phyloP scores from a whole-genome alignment of 2,329 filamentous ascomycete genomes.

The Coniochaeta prunicola region DNA sequence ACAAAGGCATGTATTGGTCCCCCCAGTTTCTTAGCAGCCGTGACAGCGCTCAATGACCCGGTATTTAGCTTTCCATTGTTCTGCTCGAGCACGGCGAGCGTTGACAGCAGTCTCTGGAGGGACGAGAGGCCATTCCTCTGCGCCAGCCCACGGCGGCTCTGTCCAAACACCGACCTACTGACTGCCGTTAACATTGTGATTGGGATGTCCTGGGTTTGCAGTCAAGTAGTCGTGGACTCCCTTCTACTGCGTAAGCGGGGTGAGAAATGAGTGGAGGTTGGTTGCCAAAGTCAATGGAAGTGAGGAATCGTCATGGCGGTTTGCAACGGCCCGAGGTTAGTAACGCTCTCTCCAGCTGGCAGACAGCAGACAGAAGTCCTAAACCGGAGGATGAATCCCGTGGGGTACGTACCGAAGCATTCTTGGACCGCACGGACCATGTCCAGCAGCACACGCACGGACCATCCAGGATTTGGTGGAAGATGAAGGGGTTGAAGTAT shows the following conservation, averaged over 20 bases:
- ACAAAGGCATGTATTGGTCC: constrained; percentile 81
- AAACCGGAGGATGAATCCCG: neutral
- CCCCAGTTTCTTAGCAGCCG: constrained; percentile 79
- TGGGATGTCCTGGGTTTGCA: constrained; percentile 9
- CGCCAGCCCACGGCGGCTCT: constrained; percentile 13
- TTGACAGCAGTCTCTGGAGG: constrained; percentile 68
- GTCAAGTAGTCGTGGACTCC: neutral
- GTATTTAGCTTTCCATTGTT: constrained; percentile 78
- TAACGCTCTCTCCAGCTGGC: constrained; percentile 2
- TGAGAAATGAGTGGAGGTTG: neutral
- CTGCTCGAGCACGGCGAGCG: constrained; percentile 88
- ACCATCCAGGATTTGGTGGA: neutral
- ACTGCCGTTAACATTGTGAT: constrained; percentile 15
- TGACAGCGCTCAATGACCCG: constrained; percentile 76
- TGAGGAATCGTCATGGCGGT: constrained; percentile 11
- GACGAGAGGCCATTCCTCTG: constrained; percentile 36
- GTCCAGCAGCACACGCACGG: neutral
- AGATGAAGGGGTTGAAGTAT: neutral
- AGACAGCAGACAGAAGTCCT: neutral
- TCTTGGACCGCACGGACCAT: neutral
- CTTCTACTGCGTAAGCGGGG: neutral
- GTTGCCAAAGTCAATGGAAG: no score
- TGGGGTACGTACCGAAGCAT: neutral
- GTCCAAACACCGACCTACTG: constrained; percentile 24
- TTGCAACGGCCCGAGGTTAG: constrained; percentile 23